phyloP scores from a whole-genome alignment of 164 flowering plant genomes.

The Protea cynaroides region DNA sequence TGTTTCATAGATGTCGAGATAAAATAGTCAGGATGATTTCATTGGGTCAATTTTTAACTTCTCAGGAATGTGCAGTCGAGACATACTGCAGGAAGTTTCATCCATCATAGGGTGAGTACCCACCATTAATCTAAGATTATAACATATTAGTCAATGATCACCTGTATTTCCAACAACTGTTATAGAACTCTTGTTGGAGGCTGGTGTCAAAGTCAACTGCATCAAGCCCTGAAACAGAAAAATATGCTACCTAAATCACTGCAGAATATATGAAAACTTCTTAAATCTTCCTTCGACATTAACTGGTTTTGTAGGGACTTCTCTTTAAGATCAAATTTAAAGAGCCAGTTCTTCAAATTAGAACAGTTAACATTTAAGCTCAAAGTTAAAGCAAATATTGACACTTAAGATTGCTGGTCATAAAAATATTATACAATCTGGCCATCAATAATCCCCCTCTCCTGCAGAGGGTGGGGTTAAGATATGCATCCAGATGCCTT shows the following conservation, averaged over 20 bases:
- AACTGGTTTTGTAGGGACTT: not conserved
- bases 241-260: slow-evolving; percentile 3
- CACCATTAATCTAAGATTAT: not conserved
- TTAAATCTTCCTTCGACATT: not conserved
- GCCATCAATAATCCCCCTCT: too few relatives aligned
- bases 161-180: slow-evolving; percentile 80
- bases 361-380: not conserved
- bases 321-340: not conserved
- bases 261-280: slow-evolving; percentile 2
- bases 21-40: too few relatives aligned
- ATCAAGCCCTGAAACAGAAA: slow-evolving; percentile 22
- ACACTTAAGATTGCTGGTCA: not conserved
- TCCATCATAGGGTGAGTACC: not conserved
- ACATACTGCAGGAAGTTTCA: too few relatives aligned
- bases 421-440: not conserved
- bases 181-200: slow-evolving; percentile 46
- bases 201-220: slow-evolving; percentile 59
- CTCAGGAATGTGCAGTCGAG: too few relatives aligned
- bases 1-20: too few relatives aligned
- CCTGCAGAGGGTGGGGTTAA: not conserved
- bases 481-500: not conserved
- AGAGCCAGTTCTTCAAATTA: not conserved
- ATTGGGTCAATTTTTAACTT: too few relatives aligned
- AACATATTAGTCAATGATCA: slow-evolving; percentile 9
- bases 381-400: not conserved